Conservation (phyloP, 768 basidiomycete species). For the Suillus variegatus region DNA sequence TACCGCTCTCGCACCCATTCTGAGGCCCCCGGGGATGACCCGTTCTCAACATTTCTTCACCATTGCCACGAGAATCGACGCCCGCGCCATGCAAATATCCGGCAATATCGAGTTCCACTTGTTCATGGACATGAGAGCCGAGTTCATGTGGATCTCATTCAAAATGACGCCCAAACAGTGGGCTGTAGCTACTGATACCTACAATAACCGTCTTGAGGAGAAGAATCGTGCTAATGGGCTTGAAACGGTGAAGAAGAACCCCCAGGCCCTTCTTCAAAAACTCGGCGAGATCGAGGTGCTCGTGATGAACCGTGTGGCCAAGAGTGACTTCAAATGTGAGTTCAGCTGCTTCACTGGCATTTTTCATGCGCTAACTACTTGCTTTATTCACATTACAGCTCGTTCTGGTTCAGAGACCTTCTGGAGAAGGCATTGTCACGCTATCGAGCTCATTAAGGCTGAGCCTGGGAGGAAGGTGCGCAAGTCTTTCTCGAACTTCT, state of each 20-base stretch:
- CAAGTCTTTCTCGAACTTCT: not conserved
- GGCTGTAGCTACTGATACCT: constrained; percentile 15
- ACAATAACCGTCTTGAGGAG: constrained; percentile 12
- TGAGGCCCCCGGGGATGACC: not conserved
- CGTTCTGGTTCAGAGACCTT: constrained; percentile 6
- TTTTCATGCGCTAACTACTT: not conserved
- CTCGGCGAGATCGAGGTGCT: constrained; percentile 12
- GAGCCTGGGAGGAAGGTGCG: not conserved
- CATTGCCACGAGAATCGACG: constrained; percentile 10
- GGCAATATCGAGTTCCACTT: constrained; percentile 16
- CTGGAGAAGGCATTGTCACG: constrained; percentile 15
- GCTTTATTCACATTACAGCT: constrained; percentile 4
- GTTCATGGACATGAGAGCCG: constrained; percentile 23
- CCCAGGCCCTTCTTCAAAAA: constrained; percentile 14
- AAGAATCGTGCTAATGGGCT: not conserved
- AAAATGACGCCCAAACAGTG: constrained; percentile 20
- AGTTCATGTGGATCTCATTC: constrained; percentile 19
- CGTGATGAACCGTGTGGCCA: constrained; percentile 10
- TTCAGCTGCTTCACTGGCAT: not conserved
- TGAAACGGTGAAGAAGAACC: constrained; percentile 10
- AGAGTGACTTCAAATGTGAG: constrained; percentile 16
- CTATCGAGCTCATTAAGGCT: constrained; percentile 7
- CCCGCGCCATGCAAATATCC: constrained; percentile 10
- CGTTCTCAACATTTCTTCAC: constrained; percentile 9
- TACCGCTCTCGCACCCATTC: not conserved